A percentile compares a stretch with the other conserved stretches of the same genome.
These are phyloP conservation scores for Neopestalotiopsis sp. DNA, from an alignment of 2,329 filamentous ascomycete genomes.

Conservation along the genomic window DNA sequence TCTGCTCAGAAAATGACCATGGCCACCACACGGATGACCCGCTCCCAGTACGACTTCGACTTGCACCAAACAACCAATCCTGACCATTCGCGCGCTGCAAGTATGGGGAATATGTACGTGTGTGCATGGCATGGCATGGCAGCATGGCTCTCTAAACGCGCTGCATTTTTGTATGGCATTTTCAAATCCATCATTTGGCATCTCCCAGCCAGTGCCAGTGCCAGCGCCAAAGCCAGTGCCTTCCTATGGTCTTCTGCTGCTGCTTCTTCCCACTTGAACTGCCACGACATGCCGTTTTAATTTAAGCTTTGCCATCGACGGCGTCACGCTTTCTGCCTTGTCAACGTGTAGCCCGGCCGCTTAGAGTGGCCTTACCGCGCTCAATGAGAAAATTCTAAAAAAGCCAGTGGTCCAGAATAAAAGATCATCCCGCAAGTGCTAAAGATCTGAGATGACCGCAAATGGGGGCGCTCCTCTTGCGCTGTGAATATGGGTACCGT, in stretches of 20 bases:
- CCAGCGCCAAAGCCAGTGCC: not conserved
- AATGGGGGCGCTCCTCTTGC: constrained; percentile 3
- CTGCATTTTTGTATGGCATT: not conserved
- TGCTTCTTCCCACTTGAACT: not conserved
- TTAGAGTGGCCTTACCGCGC: not conserved
- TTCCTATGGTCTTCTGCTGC: not conserved
- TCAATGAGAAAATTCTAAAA: not conserved
- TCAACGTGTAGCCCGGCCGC: constrained; percentile 5
- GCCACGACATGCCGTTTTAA: not conserved
- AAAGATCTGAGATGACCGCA: constrained; percentile 17
- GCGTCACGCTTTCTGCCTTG: constrained; percentile 13
- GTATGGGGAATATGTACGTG: not conserved
- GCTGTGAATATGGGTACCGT: not conserved
- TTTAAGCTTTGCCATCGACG: not conserved
- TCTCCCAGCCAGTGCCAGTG: not conserved
- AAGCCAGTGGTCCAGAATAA: constrained; percentile 14
- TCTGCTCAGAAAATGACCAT: constrained; percentile 5
- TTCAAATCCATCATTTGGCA: not conserved
- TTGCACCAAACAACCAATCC: not conserved
- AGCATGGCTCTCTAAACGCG: not conserved
- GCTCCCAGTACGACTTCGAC: constrained; percentile 8
- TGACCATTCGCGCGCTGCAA: not conserved
- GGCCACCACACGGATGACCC: not conserved
- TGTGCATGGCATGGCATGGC: not conserved
- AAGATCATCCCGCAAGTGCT: constrained; percentile 16